Base-by-base conservation (phyloP, 2,329 filamentous ascomycete genomes). In the Fonsecaea nubica region DNA sequence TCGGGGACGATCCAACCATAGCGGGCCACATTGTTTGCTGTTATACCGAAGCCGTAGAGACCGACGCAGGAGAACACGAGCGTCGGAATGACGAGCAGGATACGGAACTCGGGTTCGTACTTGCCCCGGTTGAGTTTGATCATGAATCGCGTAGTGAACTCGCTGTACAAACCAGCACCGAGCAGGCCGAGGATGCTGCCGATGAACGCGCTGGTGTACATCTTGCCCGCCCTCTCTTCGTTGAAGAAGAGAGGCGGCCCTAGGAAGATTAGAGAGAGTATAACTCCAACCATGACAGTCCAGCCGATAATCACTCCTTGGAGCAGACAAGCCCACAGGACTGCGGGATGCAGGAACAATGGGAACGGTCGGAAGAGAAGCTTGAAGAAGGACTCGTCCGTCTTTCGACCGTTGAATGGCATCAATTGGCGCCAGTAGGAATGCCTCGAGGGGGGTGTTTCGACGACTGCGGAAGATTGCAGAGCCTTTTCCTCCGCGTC, bases 281-380 rank as follows among this genome's bases (percentile, higher is more conserved):
- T 88, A 67, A 95, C 90, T 64, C 92, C 91, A 71, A 96, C 94
- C 75, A 97, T 92, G 15, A 97, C 92, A 0, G 93, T 96, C 93
- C 94, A 98, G 70, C 93, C 94, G 74, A 97, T 97, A 75, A 97
- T 87, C 4, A 91, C 87, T 15, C 93, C 93, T 83, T 97, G 93
- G 58, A 93, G 92, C 3, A 97, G 82, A 73, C 86, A 88, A 15
- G 85, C 84, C 91, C 92, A 97, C 48, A 96, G 78, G 72, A 97
- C 92, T 7, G 91, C 92, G 0, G 93, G 93, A 76, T 97, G 93
- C 6, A 90, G 77, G 72, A 96, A 90, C 0, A 97, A 85, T 0
- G 92, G 92, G 61, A 97, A 89, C 0, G 93, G 94, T 2, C 93
- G 86, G 13, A 90, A 76, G 13, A 89, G 78, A 35, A 90, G 81